Evolutionary conservation across 345 rosid species (phyloP).

Genomic region (Physaria fendleri): DNA sequence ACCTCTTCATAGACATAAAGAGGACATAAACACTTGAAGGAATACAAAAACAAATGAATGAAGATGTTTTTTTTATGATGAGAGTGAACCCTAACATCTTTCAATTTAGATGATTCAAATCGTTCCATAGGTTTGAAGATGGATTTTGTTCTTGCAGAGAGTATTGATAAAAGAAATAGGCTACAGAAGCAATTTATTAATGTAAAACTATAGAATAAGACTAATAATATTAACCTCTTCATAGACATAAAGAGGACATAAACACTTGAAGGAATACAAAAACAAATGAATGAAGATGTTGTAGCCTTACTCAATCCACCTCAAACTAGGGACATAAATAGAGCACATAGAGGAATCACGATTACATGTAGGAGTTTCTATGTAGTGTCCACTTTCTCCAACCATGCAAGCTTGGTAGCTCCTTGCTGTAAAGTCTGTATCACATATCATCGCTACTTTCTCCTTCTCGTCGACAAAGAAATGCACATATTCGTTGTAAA

Average conservation of each 20-base stretch:
- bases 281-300: too few species aligned
- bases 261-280: too few species aligned
- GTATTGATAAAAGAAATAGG: slow-evolving; percentile 36
- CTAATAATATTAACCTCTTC: too few species aligned
- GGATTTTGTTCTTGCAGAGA: slow-evolving; percentile 72
- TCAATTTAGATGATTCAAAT: too few species aligned
- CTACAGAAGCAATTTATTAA: not conserved
- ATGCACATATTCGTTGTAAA: not conserved
- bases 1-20: too few species aligned
- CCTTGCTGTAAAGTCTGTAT: rapidly evolving
- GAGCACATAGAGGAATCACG: not conserved
- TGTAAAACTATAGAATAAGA: too few species aligned
- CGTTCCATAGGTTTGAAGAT: slow-evolving; percentile 74
- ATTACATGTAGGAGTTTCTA: too few species aligned
- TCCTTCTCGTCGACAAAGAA: not conserved
- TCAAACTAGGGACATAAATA: not conserved
- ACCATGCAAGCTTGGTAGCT: not conserved
- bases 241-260: too few species aligned
- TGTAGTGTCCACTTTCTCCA: not conserved
- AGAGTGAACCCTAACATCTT: too few species aligned
- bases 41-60: too few species aligned
- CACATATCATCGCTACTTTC: not conserved
- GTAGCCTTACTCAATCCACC: not conserved
- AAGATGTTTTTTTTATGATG: too few species aligned
- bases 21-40: too few species aligned